Percentiles rank a stretch among this genome's conserved stretches.
These are phyloP conservation scores for Diplotaxis tenuifolia DNA, from an alignment of 345 rosid genomes.

Conservation along the genomic window DNA sequence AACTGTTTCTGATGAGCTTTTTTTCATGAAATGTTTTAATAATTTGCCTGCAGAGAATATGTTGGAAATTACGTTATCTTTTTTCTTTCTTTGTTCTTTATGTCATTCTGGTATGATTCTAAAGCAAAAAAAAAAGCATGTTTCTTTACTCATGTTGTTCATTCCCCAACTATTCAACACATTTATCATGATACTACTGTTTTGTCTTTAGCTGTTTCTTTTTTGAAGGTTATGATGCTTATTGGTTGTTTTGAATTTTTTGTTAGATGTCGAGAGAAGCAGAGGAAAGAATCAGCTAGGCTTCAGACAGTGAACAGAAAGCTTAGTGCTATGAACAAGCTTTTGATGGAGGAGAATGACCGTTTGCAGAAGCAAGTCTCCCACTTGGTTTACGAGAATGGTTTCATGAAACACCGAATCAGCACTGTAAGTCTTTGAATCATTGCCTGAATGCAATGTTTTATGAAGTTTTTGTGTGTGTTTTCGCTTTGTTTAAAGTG, in stretches of 20 bases:
- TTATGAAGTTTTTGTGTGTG: too few species aligned
- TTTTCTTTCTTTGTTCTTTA: conserved; percentile 30
- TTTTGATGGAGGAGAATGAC: conserved; percentile 98
- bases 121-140: conserved; percentile 29
- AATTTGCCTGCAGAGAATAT: conserved; percentile 12
- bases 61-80: conserved; percentile 37
- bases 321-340: conserved; percentile 90
- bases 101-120: conserved; percentile 23
- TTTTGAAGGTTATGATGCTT: neutral
- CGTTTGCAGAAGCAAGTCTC: conserved; percentile 98
- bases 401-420: conserved; percentile 70
- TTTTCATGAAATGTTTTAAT: neutral
- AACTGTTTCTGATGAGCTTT: conserved; percentile 32
- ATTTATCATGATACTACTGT: conserved; percentile 3
- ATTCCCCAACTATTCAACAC: neutral
- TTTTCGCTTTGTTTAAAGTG: neutral
- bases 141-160: conserved; percentile 23
- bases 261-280: conserved; percentile 98
- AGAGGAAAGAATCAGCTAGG: conserved; percentile 97
- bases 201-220: conserved; percentile 26
- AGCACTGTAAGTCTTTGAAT: conserved; percentile 26
- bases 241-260: neutral
- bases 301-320: conserved; percentile 91
- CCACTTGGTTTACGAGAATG: conserved; percentile 90
- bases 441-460: neutral